Evolutionary conservation across 371 early-diverging fungal species (phyloP), one percentile per base, ranked within the genome.

Genomic region (Chytridium lagenaria): DNA sequence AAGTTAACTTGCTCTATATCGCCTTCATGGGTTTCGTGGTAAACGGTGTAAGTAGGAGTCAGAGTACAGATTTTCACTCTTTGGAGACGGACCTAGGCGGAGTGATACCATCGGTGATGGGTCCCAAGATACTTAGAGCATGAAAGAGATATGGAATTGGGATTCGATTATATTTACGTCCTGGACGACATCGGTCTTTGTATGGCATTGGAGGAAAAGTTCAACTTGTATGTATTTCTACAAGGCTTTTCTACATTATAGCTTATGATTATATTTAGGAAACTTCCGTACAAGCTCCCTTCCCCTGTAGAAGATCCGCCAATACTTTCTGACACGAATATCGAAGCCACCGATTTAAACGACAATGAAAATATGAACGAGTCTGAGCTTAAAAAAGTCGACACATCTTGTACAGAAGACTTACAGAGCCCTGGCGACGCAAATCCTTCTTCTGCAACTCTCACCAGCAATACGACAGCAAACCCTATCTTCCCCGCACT

Each of bases 41-140:
- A 5, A 22, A 12, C 55, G 12, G 12, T 44, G 7, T 52, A 5
- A n/a, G 5, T 22, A 52, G 55, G 55, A 52, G 23, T 52, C 55
- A 26, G 55, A 52, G 26, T 52, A 52, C 55, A 52, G 23, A 52
- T 52, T 52, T 26, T n/a, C 55, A 26, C n/a, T 52, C 23, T 52
- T 52, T 52, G 55, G 55, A 26, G 55, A 52, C 26, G 26, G 55
- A 5, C 55, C 55, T 12, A 26, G 12, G 55, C 26, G n/a, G 55
- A 52, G n/a, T 52, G 12, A 12, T 26, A 52, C 55, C 26, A 23
- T 10, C 44, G 7, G 7, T 19, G 12, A 7, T 44, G 7, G 44
- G 19, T 44, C 12, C 19, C 44, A 44, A 23, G 23, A 52, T 12
- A 10, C 55, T 5, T 5, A 5, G 55, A 52, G 23, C 7, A 26